A percentile compares a stretch with the other conserved stretches of the same genome.
Conservation (phyloP, 179 eudicot species). For the Gypsophila paniculata region DNA sequence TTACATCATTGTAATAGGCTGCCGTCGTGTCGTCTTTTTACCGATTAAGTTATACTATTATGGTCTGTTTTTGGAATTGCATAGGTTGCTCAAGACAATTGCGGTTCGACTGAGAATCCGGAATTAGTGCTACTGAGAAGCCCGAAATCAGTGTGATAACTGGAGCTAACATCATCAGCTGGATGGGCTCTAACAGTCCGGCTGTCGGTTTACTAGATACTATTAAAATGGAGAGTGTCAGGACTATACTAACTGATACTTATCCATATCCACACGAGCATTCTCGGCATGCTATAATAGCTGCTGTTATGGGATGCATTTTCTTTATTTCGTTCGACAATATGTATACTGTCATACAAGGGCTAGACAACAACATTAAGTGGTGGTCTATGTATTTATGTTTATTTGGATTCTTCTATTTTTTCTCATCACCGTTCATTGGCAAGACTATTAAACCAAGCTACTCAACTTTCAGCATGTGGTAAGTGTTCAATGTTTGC, state of each 20-base stretch:
- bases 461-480: constrained; percentile 92
- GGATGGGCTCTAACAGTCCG: constrained; percentile 49
- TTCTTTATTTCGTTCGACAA: constrained; percentile 95
- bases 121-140: constrained; percentile 9
- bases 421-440: constrained; percentile 95
- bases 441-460: constrained; percentile 97
- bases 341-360: constrained; percentile 83
- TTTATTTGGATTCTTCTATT: constrained; percentile 92
- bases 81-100: constrained; percentile 14
- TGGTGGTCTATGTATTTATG: constrained; percentile 99
- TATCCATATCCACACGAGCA: constrained; percentile 98
- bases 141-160: not conserved
- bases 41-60: not conserved
- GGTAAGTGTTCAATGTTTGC: constrained; percentile 47
- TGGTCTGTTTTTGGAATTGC: constrained; percentile 8
- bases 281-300: constrained; percentile 88
- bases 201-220: constrained; percentile 63
- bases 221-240: constrained; percentile 74
- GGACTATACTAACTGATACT: constrained; percentile 73
- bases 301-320: constrained; percentile 84
- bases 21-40: not conserved
- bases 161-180: constrained; percentile 11
- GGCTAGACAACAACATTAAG: constrained; percentile 82
- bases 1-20: not conserved
- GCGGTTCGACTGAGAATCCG: too few species aligned